phyloP scores from a whole-genome alignment of 78 protist species.

The Dictyostelium capitatum region DNA sequence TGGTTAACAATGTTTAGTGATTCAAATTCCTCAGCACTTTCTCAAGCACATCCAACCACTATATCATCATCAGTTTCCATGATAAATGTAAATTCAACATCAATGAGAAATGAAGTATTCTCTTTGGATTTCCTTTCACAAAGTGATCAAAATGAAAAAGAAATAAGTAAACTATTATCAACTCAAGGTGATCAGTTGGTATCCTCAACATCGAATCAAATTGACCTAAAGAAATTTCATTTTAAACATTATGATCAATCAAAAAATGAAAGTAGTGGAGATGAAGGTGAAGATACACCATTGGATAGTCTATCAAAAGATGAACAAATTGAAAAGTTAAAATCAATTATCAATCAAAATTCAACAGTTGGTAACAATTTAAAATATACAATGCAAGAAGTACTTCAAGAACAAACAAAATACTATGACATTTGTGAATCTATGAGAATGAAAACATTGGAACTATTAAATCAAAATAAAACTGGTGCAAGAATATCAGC shows the following conservation, averaged over 20 bases:
- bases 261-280: neutral
- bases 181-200: neutral
- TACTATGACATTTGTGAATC: conserved; percentile 1
- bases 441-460: conserved; percentile 34
- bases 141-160: conserved; percentile 56
- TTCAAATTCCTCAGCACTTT: neutral
- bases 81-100: neutral
- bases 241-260: conserved; percentile 16
- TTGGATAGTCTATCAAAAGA: neutral
- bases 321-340: conserved; percentile 37
- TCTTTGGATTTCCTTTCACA: conserved; percentile 52
- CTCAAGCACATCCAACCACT: neutral
- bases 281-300: neutral
- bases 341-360: conserved; percentile 47
- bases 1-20: conserved; percentile 15
- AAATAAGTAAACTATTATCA: conserved; percentile 5
- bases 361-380: neutral
- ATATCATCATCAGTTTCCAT: neutral
- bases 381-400: conserved; percentile 29
- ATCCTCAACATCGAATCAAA: neutral
- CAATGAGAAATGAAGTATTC: conserved; percentile 26
- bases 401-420: conserved; percentile 44
- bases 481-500: conserved; percentile 74
- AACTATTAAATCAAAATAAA: conserved; percentile 63
- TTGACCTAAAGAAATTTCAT: neutral